Evolutionary conservation across 208 protist species (phyloP).

Genomic region (Leishmania gerbilli): DNA sequence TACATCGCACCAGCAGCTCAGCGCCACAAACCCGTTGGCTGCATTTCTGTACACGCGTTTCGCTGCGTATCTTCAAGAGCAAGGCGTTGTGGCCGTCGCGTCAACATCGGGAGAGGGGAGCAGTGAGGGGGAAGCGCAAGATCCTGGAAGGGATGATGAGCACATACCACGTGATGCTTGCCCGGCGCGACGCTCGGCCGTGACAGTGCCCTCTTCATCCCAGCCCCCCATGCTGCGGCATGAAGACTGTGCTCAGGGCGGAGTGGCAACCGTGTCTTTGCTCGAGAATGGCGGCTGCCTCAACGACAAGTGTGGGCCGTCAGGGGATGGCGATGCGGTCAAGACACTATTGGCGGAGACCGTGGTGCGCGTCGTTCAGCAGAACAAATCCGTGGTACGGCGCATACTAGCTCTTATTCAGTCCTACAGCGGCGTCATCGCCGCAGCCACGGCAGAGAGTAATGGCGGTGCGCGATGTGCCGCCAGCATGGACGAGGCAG

Average conservation of each 20-base stretch:
- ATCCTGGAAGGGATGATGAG: background rate
- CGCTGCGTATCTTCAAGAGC: background rate
- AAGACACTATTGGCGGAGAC: background rate
- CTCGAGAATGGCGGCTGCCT: background rate
- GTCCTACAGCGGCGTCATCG: conserved; percentile 7
- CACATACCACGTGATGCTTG: background rate
- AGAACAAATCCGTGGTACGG: conserved; percentile 31
- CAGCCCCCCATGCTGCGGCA: background rate
- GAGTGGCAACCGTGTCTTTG: background rate
- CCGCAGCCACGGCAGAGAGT: background rate
- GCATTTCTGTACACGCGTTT: conserved; percentile 3
- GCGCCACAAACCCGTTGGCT: conserved; percentile 1
- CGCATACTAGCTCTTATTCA: conserved; percentile 27
- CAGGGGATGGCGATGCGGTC: background rate
- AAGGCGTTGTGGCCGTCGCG: background rate
- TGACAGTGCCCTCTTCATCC: background rate
- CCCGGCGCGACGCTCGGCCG: background rate
- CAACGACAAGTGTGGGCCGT: background rate
- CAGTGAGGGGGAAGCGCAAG: background rate
- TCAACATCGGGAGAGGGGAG: background rate
- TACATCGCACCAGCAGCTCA: background rate
- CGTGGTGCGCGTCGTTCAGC: conserved; percentile 30
- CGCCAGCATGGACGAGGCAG: background rate
- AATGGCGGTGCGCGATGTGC: background rate
- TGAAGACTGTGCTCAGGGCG: background rate